A percentile compares a stretch with the other conserved stretches of the same genome.
Evolutionary conservation across 1,139 yeast species (phyloP).

Genomic region (Suhomyces bokatorum): DNA sequence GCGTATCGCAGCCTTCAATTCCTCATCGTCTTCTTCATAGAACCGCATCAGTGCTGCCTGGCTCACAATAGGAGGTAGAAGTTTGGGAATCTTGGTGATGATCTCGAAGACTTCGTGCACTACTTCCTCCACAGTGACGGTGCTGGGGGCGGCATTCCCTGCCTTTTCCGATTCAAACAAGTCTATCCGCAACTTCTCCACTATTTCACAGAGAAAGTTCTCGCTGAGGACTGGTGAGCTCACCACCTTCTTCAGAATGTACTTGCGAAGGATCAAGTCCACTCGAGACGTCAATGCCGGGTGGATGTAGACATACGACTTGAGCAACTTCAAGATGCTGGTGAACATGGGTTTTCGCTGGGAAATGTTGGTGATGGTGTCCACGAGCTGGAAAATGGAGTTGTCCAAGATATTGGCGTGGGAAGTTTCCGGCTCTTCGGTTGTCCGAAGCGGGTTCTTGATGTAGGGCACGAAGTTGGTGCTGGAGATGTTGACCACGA

Average conservation of each 20-base stretch:
- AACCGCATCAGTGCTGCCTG: conserved; percentile 7
- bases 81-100: conserved; percentile 11
- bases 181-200: conserved; percentile 21
- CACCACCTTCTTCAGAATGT: conserved; percentile 17
- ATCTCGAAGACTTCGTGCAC: conserved; percentile 19
- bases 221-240: conserved; percentile 20
- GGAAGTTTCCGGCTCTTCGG: not conserved
- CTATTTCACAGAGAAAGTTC: conserved; percentile 20
- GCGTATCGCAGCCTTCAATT: conserved; percentile 18
- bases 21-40: conserved; percentile 20
- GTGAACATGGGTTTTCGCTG: conserved; percentile 30
- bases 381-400: conserved; percentile 27
- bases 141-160: not conserved
- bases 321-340: conserved; percentile 12
- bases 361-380: conserved; percentile 32
- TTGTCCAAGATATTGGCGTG: conserved; percentile 14
- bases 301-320: conserved; percentile 5
- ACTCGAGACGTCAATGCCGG: conserved; percentile 6
- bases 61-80: conserved; percentile 10
- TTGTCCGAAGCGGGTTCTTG: not conserved
- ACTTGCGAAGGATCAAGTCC: conserved; percentile 12
- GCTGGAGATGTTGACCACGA: conserved; percentile 4
- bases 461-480: conserved; percentile 4
- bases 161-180: conserved; percentile 21
- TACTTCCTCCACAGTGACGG: conserved; percentile 9